Evolutionary conservation across 371 early-diverging fungal species (phyloP).

Genomic region (Mycotypha africana): DNA sequence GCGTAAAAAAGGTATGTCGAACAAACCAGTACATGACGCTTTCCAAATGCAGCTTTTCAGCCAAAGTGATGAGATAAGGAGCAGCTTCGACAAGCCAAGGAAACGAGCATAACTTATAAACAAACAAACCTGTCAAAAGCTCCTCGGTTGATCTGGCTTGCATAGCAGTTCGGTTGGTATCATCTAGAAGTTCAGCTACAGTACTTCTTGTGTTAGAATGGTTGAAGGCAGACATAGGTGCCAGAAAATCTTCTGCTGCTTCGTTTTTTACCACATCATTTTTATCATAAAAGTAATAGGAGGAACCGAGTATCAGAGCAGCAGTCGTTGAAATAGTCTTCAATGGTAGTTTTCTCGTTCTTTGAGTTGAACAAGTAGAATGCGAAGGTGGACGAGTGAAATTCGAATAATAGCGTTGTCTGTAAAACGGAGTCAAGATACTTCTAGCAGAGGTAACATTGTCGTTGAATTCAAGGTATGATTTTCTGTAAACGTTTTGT

Average conservation of each 20-base stretch:
- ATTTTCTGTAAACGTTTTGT: too few species aligned
- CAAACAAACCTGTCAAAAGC: constrained; percentile 67
- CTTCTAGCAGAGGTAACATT: too few species aligned
- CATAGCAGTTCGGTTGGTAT: constrained; percentile 40
- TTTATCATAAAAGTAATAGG: constrained; percentile 9
- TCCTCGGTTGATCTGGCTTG: constrained; percentile 54
- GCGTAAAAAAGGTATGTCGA: constrained; percentile 82
- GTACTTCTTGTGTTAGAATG: constrained; percentile 3
- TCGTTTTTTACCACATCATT: constrained; percentile 9
- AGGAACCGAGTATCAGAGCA: constrained; percentile 13
- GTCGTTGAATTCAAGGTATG: too few species aligned
- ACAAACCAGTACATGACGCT: constrained; percentile 64
- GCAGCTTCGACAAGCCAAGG: constrained; percentile 63
- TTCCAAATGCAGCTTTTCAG: constrained; percentile 57
- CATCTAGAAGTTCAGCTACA: constrained; percentile 20
- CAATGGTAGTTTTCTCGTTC: constrained; percentile 8
- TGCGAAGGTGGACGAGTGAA: too few species aligned
- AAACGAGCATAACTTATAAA: constrained; percentile 71
- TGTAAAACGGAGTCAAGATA: too few species aligned
- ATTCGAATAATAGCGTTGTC: too few species aligned
- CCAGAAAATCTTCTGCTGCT: too few species aligned
- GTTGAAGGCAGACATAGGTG: constrained; percentile 5
- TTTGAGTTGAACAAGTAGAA: not conserved
- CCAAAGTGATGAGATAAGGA: constrained; percentile 54
- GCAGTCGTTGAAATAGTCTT: constrained; percentile 23